These are phyloP conservation scores for Eremochloa ophiuroides DNA, from an alignment of 176 grass and related monocot species.

Conservation along the genomic window DNA sequence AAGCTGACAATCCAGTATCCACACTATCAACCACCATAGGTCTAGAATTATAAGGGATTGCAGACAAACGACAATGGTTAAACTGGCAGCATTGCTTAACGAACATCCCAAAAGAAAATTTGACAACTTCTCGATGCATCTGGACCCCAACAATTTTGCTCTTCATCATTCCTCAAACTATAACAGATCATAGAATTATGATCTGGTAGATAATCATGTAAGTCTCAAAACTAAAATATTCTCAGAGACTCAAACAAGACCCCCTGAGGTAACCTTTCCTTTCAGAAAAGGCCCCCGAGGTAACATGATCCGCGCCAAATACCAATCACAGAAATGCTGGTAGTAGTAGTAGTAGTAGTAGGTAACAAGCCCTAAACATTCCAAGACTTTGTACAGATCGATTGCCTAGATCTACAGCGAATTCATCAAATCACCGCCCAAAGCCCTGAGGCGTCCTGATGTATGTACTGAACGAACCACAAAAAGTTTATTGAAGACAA, in stretches of 20 bases:
- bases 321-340: background rate
- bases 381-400: background rate
- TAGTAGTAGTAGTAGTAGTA: too few relatives aligned
- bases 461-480: background rate
- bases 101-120: background rate
- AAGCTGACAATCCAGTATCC: background rate
- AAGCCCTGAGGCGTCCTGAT: background rate
- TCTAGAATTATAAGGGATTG: background rate
- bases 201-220: background rate
- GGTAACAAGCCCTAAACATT: background rate
- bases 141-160: background rate
- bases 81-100: background rate
- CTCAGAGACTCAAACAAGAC: background rate
- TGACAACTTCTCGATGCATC: slow-evolving; percentile 22
- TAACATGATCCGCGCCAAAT: background rate
- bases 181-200: background rate
- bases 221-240: background rate
- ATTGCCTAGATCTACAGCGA: background rate
- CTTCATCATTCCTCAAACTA: background rate
- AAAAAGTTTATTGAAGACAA: background rate
- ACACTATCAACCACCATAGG: background rate
- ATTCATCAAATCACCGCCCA: background rate
- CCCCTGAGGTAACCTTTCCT: too few relatives aligned
- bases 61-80: background rate
- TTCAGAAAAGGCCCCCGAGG: too few relatives aligned